Conservation (phyloP, 345 rosid species). For the Hibiscus trionum region DNA sequence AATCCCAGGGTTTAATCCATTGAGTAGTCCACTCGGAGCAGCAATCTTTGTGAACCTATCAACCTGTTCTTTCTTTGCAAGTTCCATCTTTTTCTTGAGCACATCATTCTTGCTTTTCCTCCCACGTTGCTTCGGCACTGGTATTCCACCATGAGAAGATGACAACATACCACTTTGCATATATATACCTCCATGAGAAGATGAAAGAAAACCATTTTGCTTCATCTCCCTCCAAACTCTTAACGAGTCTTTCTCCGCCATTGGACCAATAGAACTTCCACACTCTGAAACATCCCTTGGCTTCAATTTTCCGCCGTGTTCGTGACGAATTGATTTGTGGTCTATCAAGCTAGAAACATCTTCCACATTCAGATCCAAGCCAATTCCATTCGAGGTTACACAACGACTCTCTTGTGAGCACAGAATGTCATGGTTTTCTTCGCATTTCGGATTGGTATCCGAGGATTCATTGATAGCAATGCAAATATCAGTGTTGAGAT, state of each 20-base stretch:
- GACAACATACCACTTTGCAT: slow-evolving; percentile 30
- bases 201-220: slow-evolving; percentile 76
- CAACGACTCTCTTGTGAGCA: slow-evolving; percentile 24
- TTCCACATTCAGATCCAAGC: slow-evolving; percentile 49
- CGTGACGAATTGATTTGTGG: slow-evolving; percentile 28
- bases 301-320: slow-evolving; percentile 25
- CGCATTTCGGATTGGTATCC: slow-evolving; percentile 11
- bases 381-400: slow-evolving; percentile 25
- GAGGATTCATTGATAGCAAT: neutral
- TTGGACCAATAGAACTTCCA: slow-evolving; percentile 51
- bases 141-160: slow-evolving; percentile 46
- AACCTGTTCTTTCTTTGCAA: slow-evolving; percentile 67
- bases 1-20: slow-evolving; percentile 84
- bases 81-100: slow-evolving; percentile 56
- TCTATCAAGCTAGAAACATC: slow-evolving; percentile 44
- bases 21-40: slow-evolving; percentile 86
- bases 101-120: slow-evolving; percentile 49
- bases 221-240: slow-evolving; percentile 84
- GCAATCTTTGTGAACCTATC: slow-evolving; percentile 78
- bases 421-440: slow-evolving; percentile 18
- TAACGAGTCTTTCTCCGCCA: slow-evolving; percentile 52
- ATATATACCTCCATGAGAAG: slow-evolving; percentile 54
- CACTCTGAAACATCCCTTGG: slow-evolving; percentile 55
- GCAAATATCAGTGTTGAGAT: slow-evolving; percentile 32
- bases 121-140: slow-evolving; percentile 61